Evolutionary conservation across 805 yeast species (phyloP).

Genomic region (Candida alai): DNA sequence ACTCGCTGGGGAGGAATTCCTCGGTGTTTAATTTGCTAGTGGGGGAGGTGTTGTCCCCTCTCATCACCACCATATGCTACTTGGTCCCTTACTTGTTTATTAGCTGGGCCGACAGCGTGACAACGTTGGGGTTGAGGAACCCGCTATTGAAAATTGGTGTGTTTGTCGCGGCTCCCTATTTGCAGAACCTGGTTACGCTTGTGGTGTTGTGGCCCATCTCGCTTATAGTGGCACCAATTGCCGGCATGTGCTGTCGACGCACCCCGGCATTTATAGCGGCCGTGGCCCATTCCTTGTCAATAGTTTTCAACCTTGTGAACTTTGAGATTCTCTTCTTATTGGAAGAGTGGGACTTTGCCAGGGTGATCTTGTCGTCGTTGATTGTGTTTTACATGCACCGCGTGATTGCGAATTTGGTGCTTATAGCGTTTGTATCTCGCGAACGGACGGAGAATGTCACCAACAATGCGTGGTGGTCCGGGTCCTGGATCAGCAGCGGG

Average conservation of each 20-base stretch:
- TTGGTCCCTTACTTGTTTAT: constrained; percentile 74
- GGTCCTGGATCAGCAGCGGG: constrained; percentile 41
- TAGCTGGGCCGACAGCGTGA: constrained; percentile 84
- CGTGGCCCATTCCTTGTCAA: constrained; percentile 33
- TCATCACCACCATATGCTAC: constrained; percentile 13
- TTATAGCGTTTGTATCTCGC: constrained; percentile 33
- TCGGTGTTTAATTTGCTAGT: constrained; percentile 14
- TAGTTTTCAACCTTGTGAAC: constrained; percentile 28
- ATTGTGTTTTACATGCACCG: constrained; percentile 36
- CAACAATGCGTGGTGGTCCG: constrained; percentile 54
- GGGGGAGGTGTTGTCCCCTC: constrained; percentile 17
- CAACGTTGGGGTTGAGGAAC: constrained; percentile 28
- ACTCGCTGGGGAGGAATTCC: constrained; percentile 6
- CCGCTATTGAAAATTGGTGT: constrained; percentile 61
- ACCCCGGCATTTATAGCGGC: constrained; percentile 38
- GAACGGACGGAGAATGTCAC: constrained; percentile 39
- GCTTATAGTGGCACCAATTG: constrained; percentile 33
- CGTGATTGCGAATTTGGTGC: constrained; percentile 22
- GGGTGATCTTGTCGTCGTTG: constrained; percentile 37
- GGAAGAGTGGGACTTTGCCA: constrained; percentile 40
- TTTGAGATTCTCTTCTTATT: constrained; percentile 36
- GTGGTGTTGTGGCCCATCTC: constrained; percentile 32
- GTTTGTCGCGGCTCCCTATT: constrained; percentile 47
- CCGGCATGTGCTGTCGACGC: constrained; percentile 27
- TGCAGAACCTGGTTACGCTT: constrained; percentile 33